Percentiles rank a stretch among this genome's conserved stretches.
phyloP scores from a whole-genome alignment of 441 rosid genomes.

The Euphorbia corollata region DNA sequence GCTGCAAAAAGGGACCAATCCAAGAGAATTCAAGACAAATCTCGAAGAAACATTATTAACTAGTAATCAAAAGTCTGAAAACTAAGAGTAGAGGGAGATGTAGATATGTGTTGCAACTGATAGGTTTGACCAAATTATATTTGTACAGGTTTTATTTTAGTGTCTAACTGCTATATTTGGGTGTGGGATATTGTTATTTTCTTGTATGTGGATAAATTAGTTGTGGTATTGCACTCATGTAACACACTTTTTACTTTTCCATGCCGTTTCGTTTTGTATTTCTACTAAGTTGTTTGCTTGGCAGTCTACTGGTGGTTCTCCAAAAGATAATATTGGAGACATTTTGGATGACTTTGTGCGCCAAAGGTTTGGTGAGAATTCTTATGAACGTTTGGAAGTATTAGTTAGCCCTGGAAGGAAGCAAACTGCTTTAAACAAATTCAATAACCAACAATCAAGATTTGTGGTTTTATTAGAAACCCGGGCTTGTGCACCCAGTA shows the following conservation, averaged over 20 bases:
- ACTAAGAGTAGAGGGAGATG: too few species aligned
- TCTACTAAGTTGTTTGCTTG: constrained; percentile 6
- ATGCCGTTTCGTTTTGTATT: background rate
- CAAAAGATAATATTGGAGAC: constrained; percentile 45
- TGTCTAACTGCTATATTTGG: background rate
- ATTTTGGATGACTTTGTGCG: constrained; percentile 79
- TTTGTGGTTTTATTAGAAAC: constrained; percentile 80
- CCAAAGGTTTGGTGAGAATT: constrained; percentile 67
- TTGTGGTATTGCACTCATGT: background rate
- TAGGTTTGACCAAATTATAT: background rate
- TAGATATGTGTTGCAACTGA: too few species aligned
- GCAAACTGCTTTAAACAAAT: constrained; percentile 50
- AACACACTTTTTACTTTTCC: background rate
- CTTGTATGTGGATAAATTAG: background rate
- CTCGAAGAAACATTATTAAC: background rate
- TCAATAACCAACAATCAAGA: constrained; percentile 61
- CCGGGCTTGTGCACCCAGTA: constrained; percentile 66
- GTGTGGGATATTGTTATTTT: background rate
- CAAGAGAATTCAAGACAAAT: background rate
- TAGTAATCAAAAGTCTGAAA: too few species aligned
- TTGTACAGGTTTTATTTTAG: background rate
- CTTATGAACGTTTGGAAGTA: constrained; percentile 72
- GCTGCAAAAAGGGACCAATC: background rate
- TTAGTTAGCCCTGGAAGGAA: constrained; percentile 39
- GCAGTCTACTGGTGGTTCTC: constrained; percentile 48